Evolutionary conservation across 805 yeast genomes (phyloP), one percentile per base, ranked within the genome.

Genomic region (Spencermartinsiella europaea): DNA sequence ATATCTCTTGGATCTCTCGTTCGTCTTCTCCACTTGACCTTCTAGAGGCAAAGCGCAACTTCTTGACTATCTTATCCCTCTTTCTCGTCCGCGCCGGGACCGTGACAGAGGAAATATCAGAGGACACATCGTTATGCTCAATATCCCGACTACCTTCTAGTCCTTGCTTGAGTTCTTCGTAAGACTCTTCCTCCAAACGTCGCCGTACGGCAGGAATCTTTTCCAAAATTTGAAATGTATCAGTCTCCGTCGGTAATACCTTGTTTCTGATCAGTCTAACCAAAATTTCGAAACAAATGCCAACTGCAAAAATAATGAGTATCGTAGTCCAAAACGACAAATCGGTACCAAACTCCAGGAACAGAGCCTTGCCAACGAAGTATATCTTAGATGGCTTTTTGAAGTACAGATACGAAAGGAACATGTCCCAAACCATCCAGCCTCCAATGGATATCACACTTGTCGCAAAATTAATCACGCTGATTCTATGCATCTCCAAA

Each of bases 271-370:
- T 55, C 1, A 81, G 74, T 52, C 83, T 80, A 44, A 80, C 62
- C 3, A 83, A 59, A 34, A 85, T 64, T 61, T 93, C 98, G 49
- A 85, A 67, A 34, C 80, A 64, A 12, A 85, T 54, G 2, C 91
- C 84, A 44, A 86, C 69, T 0, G 77, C 66, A 0, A 72, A 62
- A 16, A 85, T 61, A 1, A 81, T 72, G 25, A 87, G 59, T 28
- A 85, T 66, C 0, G 87, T 65, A 1, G 87, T 86, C 98, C 98
- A 93, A 79, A 89, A 91, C 0, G 85, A 74, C n/a, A 71, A 62
- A 60, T 93, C 97, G 17, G 54, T 65, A 19, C 98, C 98, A 68
- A 87, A 88, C 43, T 79, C 79, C 41, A 80, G 65, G 48, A 74
- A 71, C 40, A 93, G 70, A 2, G 93, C 95, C 50, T 76, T 72